phyloP scores from a whole-genome alignment of 768 basidiomycete genomes.

The Rhodotorula paludigena region DNA sequence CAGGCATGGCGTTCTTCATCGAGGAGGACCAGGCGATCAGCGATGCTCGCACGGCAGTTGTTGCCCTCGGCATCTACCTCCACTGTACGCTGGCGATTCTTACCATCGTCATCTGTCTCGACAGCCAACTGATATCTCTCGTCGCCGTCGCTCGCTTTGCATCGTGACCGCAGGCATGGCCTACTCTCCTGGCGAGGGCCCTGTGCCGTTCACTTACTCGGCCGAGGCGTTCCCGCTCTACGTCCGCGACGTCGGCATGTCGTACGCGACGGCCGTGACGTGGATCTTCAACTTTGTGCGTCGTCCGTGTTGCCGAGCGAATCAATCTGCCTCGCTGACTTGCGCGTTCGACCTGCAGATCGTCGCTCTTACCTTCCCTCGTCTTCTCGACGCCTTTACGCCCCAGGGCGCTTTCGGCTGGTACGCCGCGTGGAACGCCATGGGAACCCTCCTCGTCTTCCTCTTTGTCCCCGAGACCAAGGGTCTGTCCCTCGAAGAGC shows the following conservation, averaged over 20 bases:
- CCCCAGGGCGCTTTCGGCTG: slow-evolving; percentile 37
- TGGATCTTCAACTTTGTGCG: slow-evolving; percentile 27
- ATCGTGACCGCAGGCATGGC: slow-evolving; percentile 13
- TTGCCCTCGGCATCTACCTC: slow-evolving; percentile 33
- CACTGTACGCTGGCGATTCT: slow-evolving; percentile 10
- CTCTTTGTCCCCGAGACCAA: slow-evolving; percentile 39
- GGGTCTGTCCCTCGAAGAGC: slow-evolving; percentile 45
- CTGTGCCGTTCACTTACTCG: slow-evolving; percentile 40
- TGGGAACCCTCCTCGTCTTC: slow-evolving; percentile 45
- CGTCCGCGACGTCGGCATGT: slow-evolving; percentile 41
- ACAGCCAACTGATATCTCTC: not conserved
- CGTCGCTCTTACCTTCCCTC: slow-evolving; percentile 40
- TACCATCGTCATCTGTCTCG: not conserved
- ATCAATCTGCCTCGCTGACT: not conserved
- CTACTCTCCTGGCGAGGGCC: slow-evolving; percentile 39
- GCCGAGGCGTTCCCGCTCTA: slow-evolving; percentile 42
- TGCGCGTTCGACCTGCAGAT: slow-evolving; percentile 6
- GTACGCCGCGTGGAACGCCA: slow-evolving; percentile 40
- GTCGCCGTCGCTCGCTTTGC: too few relatives aligned
- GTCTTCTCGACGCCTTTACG: slow-evolving; percentile 33
- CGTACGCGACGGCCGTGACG: slow-evolving; percentile 28
- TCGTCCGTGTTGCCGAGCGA: not conserved
- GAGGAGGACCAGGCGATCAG: slow-evolving; percentile 30
- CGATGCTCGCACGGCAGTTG: slow-evolving; percentile 48
- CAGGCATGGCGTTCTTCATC: slow-evolving; percentile 55